These are phyloP conservation scores for Bimuria novae-zelandiae DNA, from an alignment of 2,329 filamentous ascomycete genomes.

Conservation along the genomic window DNA sequence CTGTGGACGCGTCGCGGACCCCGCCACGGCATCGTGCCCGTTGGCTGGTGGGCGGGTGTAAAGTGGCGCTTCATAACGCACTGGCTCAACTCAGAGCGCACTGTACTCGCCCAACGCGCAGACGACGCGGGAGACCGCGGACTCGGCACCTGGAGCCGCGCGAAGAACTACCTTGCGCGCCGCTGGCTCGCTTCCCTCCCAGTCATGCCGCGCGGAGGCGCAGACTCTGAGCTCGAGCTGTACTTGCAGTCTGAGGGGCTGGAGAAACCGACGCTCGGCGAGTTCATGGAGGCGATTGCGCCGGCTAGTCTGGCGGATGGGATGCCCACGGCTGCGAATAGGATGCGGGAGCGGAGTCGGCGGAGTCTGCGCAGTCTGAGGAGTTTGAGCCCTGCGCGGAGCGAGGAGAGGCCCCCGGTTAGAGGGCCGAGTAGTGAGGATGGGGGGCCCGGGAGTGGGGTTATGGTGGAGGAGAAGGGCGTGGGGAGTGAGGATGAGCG, in stretches of 20 bases:
- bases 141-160: slow-evolving; percentile 45
- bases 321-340: slow-evolving; percentile 41
- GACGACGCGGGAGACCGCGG: slow-evolving; percentile 44
- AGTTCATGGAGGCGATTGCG: slow-evolving; percentile 41
- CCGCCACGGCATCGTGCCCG: slow-evolving; percentile 46
- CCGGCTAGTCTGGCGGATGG: slow-evolving; percentile 44
- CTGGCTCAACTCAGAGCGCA: slow-evolving; percentile 53
- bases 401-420: slow-evolving; percentile 14
- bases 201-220: slow-evolving; percentile 22
- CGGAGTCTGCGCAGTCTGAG: slow-evolving; percentile 27
- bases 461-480: slow-evolving; percentile 50
- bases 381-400: slow-evolving; percentile 41
- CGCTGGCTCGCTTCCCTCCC: slow-evolving; percentile 49
- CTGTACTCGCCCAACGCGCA: slow-evolving; percentile 37
- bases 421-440: slow-evolving; percentile 21
- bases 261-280: slow-evolving; percentile 34
- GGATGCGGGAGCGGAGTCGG: slow-evolving; percentile 24
- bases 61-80: slow-evolving; percentile 55
- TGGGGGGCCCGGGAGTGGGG: slow-evolving; percentile 34
- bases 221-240: slow-evolving; percentile 10
- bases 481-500: slow-evolving; percentile 40
- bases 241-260: background rate
- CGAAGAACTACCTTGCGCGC: slow-evolving; percentile 46
- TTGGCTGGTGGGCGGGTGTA: slow-evolving; percentile 43
- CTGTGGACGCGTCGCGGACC: slow-evolving; percentile 57